phyloP scores from a whole-genome alignment of 345 rosid genomes.

The Acer negundo region DNA sequence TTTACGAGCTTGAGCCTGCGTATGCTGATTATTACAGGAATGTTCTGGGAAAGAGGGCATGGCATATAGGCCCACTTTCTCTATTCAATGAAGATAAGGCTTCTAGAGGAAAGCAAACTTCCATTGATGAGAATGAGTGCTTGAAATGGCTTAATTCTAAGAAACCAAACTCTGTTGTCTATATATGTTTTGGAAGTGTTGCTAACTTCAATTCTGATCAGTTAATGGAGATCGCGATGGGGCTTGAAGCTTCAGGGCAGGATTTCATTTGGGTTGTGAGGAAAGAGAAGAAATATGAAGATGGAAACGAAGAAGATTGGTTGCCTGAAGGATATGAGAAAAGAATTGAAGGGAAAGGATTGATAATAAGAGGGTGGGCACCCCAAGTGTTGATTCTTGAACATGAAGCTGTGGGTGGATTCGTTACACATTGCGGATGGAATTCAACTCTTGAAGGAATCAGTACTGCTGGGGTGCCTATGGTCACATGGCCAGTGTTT shows the following conservation, averaged over 20 bases:
- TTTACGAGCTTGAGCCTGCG: too few species aligned
- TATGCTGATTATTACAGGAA: too few species aligned
- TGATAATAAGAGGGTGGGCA: constrained; percentile 62
- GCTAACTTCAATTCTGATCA: constrained; percentile 29
- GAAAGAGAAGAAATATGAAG: constrained; percentile 28
- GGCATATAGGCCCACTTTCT: too few species aligned
- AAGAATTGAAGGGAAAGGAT: constrained; percentile 39
- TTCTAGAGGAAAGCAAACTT: too few species aligned
- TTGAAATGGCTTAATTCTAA: too few species aligned
- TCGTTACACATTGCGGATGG: constrained; percentile 63
- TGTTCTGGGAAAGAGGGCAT: too few species aligned
- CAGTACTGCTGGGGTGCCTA: constrained; percentile 43
- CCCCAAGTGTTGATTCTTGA: constrained; percentile 65
- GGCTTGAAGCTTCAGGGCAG: constrained; percentile 51
- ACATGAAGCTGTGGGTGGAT: constrained; percentile 52
- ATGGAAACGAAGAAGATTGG: constrained; percentile 27
- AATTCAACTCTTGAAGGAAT: constrained; percentile 57
- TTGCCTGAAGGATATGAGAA: constrained; percentile 43
- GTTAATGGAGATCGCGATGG: constrained; percentile 49
- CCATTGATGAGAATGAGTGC: too few species aligned
- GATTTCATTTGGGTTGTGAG: constrained; percentile 58
- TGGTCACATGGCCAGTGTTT: constrained; percentile 50
- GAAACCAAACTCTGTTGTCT: too few species aligned
- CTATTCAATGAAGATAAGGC: too few species aligned
- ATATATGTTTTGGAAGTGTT: constrained; percentile 40